Evolutionary conservation across 495 filamentous ascomycete genomes (phyloP), one percentile per base, ranked within the genome.

Genomic region (Penicillium waksmanii): DNA sequence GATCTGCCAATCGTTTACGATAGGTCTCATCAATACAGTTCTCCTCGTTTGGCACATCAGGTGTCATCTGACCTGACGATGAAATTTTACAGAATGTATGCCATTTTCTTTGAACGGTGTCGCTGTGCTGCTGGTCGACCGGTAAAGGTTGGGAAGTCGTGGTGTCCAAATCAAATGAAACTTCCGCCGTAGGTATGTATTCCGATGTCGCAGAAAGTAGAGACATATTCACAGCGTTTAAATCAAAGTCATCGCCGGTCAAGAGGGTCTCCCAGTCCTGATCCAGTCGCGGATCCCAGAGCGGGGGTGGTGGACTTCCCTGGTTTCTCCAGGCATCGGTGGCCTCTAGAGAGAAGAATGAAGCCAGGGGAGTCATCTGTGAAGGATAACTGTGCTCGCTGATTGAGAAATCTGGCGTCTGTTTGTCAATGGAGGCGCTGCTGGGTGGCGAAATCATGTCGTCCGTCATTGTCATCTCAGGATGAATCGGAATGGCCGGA

Each of bases 161-260:
- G 49, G 25, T 9, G 21, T 46, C 5, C 18, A 34, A 18, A 11
- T 43, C 54, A 18, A 21, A 31, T 18, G 56, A 18, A 15, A 40
- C 3, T 6, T 62, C 55, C 6, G 31, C 48, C 18, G 40, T 23
- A 4, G 49, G 54, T 7, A 52, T 19, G 56, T 53, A 53, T 15
- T 57, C 38, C 11, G 59, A 62, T n/a, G 59, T 57, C 7, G 60
- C 60, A 53, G 27, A 55, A 3, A 62, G 51, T 0, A 62, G 34
- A 9, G 60, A 57, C 7, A 58, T 23, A 57, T 68, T 68, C 15
- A 68, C 51, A 15, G 66, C 68, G 34, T 63, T 56, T 11, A 71
- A 33, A 44, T 71, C 68, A 57, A 71, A 71, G 25, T 66, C 61
- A 2, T 68, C 63, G 10, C 60, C 60, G 3, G 60, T 55, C 19